Base-by-base conservation (phyloP, 2,329 filamentous ascomycete species). In the Coniochaeta prunicola region DNA sequence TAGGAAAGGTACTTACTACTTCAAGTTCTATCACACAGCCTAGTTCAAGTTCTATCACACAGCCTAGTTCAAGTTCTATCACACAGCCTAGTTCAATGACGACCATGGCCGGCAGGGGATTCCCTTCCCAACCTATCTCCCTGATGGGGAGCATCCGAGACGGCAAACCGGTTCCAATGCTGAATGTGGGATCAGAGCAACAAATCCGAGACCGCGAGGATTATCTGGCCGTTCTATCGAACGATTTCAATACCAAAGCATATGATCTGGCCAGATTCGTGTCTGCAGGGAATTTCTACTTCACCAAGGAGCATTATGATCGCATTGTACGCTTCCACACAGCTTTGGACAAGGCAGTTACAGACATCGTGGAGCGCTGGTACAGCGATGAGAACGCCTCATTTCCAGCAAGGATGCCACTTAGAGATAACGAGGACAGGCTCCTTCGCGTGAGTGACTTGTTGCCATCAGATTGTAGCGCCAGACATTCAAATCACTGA, bases 321-420 rank as follows among this genome's bases (percentile, higher is more conserved):
- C 34, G 36, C 9, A 26, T 57, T 15, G n/a, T 21, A 30, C 4
- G 26, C 9, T n/a, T 57, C 2, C 54, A 57, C 21, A 8, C 15
- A 4, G 33, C 54, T 24, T 24, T 57, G 24, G 54, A 57, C n/a
- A 57, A 57, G 24, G 54, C 54, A 42, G 30, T 26, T 4, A 42
- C 54, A 34, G 54, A 57, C 54, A 57, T 57, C 8, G 54, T 57
- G 33, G 54, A 57, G 21, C 54, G 54, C 13, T 57, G 54, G 54
- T 57, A 57, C 19, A 57, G 54, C 28, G 54, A 57, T 21, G 54
- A 57, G 54, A 42, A 57, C 13, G 31, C 31, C 15, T 6, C n/a
- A 31, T 57, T 57, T 26, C 31, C 54, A 2, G 31, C 31, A 5
- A 57, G 54, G 21, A 42, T 57, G 54, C 54, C 54, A 6, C 30